These are phyloP conservation scores for Colletotrichum eremochloae DNA, from an alignment of 2,329 filamentous ascomycete genomes.

Conservation along the genomic window DNA sequence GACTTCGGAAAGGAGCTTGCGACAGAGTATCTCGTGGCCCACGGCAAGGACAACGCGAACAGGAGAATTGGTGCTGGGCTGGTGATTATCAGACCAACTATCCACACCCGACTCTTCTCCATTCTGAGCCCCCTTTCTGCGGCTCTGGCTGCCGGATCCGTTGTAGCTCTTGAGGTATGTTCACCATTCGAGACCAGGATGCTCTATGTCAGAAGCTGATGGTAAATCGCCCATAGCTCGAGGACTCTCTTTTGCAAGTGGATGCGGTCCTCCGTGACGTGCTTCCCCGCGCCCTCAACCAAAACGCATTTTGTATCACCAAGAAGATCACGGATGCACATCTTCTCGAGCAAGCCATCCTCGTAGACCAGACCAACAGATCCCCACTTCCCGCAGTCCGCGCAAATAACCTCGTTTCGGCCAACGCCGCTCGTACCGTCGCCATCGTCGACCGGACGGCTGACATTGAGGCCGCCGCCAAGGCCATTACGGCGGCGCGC, in stretches of 20 bases:
- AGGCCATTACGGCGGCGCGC: conserved; percentile 64
- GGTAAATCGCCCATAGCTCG: conserved; percentile 15
- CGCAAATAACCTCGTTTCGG: conserved; percentile 41
- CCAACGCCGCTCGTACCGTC: conserved; percentile 52
- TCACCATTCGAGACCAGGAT: conserved; percentile 40
- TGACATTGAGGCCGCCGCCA: conserved; percentile 65
- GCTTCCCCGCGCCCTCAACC: conserved; percentile 28
- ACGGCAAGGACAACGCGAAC: conserved; percentile 29
- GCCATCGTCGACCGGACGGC: conserved; percentile 73
- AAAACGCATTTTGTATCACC: conserved; percentile 37
- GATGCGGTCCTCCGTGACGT: conserved; percentile 30
- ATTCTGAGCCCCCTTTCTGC: conserved; percentile 46
- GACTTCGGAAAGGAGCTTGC: conserved; percentile 47
- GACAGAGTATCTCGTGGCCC: conserved; percentile 44
- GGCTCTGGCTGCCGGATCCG: conserved; percentile 49
- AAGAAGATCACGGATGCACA: conserved; percentile 26
- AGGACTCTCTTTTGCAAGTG: conserved; percentile 31
- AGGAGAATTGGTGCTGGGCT: conserved; percentile 40
- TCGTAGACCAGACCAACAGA: conserved; percentile 31
- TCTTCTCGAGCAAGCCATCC: conserved; percentile 24
- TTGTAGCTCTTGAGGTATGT: conserved; percentile 47
- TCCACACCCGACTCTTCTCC: conserved; percentile 46
- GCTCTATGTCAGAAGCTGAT: conserved; percentile 1
- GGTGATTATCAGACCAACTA: conserved; percentile 47
- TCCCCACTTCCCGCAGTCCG: conserved; percentile 10